A percentile compares a stretch with the other conserved stretches of the same genome.
phyloP scores from a whole-genome alignment of 257 asterid species.

The Solanum virginianum region DNA sequence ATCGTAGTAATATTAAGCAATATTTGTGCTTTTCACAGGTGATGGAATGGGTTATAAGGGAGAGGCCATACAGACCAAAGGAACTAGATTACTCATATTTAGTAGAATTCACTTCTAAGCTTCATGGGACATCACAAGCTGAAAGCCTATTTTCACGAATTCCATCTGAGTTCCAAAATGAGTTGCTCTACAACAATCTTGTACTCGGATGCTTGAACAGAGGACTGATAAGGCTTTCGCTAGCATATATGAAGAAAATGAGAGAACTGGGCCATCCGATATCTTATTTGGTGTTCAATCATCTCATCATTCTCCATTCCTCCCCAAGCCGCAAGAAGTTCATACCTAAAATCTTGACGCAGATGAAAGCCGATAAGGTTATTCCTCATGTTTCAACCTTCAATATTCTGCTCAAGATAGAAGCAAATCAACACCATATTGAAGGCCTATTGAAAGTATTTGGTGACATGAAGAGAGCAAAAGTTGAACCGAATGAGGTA shows the following conservation, averaged over 20 bases:
- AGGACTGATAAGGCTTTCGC: slow-evolving; percentile 57
- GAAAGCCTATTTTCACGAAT: slow-evolving; percentile 62
- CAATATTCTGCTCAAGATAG: slow-evolving; percentile 66
- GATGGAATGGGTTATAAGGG: slow-evolving; percentile 97
- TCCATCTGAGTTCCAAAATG: slow-evolving; percentile 58
- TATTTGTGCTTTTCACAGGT: slow-evolving; percentile 31
- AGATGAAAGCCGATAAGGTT: slow-evolving; percentile 85
- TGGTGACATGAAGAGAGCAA: slow-evolving; percentile 45
- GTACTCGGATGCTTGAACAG: slow-evolving; percentile 85
- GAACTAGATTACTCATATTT: slow-evolving; percentile 77
- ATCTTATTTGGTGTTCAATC: slow-evolving; percentile 72
- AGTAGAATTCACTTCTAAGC: slow-evolving; percentile 74
- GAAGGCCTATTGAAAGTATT: slow-evolving; percentile 55
- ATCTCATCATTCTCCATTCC: slow-evolving; percentile 73
- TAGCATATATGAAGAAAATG: slow-evolving; percentile 82
- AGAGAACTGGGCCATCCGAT: slow-evolving; percentile 65
- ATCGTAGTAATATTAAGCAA: background rate
- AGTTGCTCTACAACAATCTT: slow-evolving; percentile 70
- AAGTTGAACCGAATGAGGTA: slow-evolving; percentile 70
- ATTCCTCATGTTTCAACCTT: slow-evolving; percentile 61
- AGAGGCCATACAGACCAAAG: slow-evolving; percentile 69
- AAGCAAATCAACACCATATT: slow-evolving; percentile 65
- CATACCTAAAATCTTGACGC: slow-evolving; percentile 50
- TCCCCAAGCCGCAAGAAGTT: slow-evolving; percentile 53
- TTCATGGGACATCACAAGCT: slow-evolving; percentile 67